phyloP scores from a whole-genome alignment of 2,329 filamentous ascomycete species.

The Ceratocystis ficicola region DNA sequence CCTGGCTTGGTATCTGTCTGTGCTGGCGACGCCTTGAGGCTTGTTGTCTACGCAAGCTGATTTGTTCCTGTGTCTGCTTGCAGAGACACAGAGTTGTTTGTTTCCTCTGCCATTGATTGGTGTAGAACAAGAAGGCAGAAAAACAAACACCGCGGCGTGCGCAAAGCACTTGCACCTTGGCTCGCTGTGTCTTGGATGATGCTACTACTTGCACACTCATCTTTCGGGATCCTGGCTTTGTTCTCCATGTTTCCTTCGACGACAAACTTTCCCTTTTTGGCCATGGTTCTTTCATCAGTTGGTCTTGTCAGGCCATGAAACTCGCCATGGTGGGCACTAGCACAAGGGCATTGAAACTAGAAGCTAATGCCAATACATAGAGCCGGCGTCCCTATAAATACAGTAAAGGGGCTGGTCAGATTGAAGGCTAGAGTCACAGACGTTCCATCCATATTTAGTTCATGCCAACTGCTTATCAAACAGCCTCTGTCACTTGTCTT shows the following conservation, averaged over 20 bases:
- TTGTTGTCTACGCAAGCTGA: too few species aligned
- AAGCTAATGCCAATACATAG: slow-evolving; percentile 1
- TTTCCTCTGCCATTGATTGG: too few species aligned
- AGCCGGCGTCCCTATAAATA: not conserved
- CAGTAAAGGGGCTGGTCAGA: not conserved
- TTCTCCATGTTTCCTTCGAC: too few species aligned
- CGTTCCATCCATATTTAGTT: not conserved
- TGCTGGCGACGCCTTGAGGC: too few species aligned
- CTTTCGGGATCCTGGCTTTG: too few species aligned
- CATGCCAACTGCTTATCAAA: not conserved
- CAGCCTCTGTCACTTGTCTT: not conserved
- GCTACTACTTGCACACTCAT: too few species aligned
- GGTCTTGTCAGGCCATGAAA: not conserved
- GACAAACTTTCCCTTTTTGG: not conserved
- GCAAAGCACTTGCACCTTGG: too few species aligned
- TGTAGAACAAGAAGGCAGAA: too few species aligned
- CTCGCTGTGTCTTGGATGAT: too few species aligned
- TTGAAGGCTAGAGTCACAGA: not conserved
- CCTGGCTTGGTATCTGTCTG: not conserved
- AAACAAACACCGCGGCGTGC: too few species aligned
- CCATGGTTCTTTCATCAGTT: not conserved
- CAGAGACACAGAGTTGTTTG: too few species aligned
- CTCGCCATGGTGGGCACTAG: not conserved
- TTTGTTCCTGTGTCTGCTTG: too few species aligned
- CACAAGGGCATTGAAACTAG: not conserved